Evolutionary conservation across 2,329 filamentous ascomycete genomes (phyloP).

Genomic region (Neofusicoccum kwambonambiense): DNA sequence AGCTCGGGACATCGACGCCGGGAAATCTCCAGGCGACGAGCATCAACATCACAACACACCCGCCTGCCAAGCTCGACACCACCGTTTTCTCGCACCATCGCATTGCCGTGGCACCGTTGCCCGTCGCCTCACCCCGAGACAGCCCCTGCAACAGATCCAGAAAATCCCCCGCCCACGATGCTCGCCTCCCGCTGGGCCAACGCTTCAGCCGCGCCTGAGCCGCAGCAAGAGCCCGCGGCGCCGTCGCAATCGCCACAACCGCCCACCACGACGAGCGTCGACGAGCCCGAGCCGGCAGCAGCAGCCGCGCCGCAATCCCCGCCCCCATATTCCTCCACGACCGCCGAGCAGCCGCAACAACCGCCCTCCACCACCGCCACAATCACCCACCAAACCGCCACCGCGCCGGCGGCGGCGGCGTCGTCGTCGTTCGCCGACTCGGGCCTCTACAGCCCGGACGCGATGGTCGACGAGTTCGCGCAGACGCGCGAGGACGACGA

Average conservation of each 20-base stretch:
- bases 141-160: no score
- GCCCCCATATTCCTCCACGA: no score
- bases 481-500: slow-evolving; percentile 52
- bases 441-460: slow-evolving; percentile 11
- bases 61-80: not conserved
- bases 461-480: slow-evolving; percentile 44
- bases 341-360: no score
- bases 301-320: not conserved
- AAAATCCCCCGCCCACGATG: not conserved
- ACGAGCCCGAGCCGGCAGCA: not conserved
- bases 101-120: not conserved
- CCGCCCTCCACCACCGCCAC: not conserved
- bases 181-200: slow-evolving; percentile 17
- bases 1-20: slow-evolving; percentile 1
- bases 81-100: not conserved
- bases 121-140: not conserved
- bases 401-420: not conserved
- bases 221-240: slow-evolving; percentile 4
- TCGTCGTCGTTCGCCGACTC: not conserved
- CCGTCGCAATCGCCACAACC: not conserved
- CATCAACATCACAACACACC: slow-evolving; percentile 4
- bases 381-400: not conserved
- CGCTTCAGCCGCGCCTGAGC: not conserved
- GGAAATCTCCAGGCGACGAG: not conserved
- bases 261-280: not conserved